Evolutionary conservation across 2,329 filamentous ascomycete species (phyloP), one percentile per base, ranked within the genome.

Genomic region (Claviceps arundinis): DNA sequence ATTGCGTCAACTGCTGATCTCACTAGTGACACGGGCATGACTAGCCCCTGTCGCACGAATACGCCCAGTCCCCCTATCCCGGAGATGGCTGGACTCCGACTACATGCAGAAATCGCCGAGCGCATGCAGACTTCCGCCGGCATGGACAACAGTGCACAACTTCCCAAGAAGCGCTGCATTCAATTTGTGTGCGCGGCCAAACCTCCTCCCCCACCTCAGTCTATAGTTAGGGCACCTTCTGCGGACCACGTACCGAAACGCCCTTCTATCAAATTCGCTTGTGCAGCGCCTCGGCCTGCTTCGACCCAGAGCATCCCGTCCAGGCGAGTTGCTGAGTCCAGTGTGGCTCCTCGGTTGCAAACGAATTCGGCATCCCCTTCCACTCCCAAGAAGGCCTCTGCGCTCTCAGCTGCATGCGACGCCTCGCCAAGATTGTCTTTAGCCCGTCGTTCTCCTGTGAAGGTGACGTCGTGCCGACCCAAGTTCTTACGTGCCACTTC

Each of bases 1-100:
- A 70, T 85, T 54, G 77, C 87, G 46, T 95, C 90, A 1, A 94
- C 89, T 3, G 87, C 87, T 40, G 91, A 96, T 58, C 75, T 97
- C 53, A 96, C 89, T n/a, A 96, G 90, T 68, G 93, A 96, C 62
- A 93, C 87, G 53, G 90, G 88, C 54, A 72, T 94, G 54, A 95
- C 90, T 17, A 96, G 89, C 61, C 89, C 91, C 43, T 85, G 88
- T n/a, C 77, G 89, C 52, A 87, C 88, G 38, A 89, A 81, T 65
- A 91, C 89, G 0, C 89, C 90, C 1, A 97, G 91, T 63, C 91
- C 93, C 17, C 89, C 89, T n/a, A 74, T 84, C 2, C 81, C 82
- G 4, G 75, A 82, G 17, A 72, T 79, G 50, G 69, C 72, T 19
- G 72, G 75, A 51, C 64, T 70, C 7, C 70, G 67, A 26, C 57